Base-by-base conservation (phyloP, 331 rosid species). In the Quercus tomentella region DNA sequence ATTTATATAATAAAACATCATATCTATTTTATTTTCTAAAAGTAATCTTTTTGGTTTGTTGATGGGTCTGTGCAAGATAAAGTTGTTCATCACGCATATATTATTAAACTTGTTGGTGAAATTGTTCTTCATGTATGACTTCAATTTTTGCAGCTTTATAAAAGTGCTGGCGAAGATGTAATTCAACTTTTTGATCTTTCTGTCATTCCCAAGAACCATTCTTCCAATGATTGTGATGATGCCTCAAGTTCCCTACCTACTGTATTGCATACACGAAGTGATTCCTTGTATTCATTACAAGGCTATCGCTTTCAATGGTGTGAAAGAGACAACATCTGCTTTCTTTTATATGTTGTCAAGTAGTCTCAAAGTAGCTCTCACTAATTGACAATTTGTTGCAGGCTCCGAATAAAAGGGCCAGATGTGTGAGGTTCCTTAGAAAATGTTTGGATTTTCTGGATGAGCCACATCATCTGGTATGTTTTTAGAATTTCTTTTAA, bases 141-240 rank as follows among this genome's bases (percentile, higher is more conserved):
- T 54, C 6, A 41, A 37, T 41, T 83, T 83, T 74, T 92, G 80
- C 94, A 94, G 98, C 96, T 94, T 73, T 90, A 92, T 83, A 94
- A 94, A 89, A 94, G 97, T 84, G 94, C 96, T 14, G 97, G 96
- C 80, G 97, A 94, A 88, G 93, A 94, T 88, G 92, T 84, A 35
- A 94, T 94, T 77, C 98, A 94, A 81, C 98, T 94, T 83, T 94
- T 94, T 74, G 97, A 94, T 89, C 97, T 94, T 74, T 89, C 98
- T 75, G 86, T 88, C 72, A 92, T 94, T 72, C 95, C 98, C 10
- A 89, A 91, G 81, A 80, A 77, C 82, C 84, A 76, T 77, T 87
- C 98, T 63, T 84, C 94, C 17, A 72, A 80, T 61, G 85, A 85
- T 51, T 86, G 86, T 52, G 87, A 91, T 87, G 92, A 90, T 81